These are phyloP conservation scores for Flaveria sonorensis DNA, from an alignment of 129 eudicot species.

Conservation along the genomic window DNA sequence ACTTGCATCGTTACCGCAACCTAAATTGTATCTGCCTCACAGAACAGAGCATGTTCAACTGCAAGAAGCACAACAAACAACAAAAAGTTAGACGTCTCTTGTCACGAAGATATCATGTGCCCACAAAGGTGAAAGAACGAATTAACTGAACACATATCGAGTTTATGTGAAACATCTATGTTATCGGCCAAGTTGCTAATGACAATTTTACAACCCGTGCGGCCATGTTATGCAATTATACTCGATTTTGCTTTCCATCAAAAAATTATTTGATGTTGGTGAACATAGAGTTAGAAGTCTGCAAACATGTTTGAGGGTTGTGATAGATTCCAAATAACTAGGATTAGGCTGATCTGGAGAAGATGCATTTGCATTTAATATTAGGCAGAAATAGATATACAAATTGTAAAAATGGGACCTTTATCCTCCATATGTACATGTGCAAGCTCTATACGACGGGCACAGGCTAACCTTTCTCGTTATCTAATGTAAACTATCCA, in stretches of 20 bases:
- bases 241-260: neutral
- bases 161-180: neutral
- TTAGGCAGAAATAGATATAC: neutral
- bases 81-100: neutral
- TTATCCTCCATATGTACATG: neutral
- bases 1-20: constrained; percentile 23
- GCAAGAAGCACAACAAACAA: constrained; percentile 9
- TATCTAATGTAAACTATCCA: constrained; percentile 1
- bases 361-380: neutral
- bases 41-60: constrained; percentile 25
- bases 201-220: neutral
- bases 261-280: neutral
- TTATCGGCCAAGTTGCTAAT: neutral
- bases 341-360: neutral
- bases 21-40: neutral
- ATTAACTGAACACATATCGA: neutral
- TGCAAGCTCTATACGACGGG: neutral
- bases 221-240: constrained; percentile 6
- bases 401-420: neutral
- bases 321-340: neutral
- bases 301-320: neutral
- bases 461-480: neutral
- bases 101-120: neutral
- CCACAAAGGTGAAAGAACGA: neutral
- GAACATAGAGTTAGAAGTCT: neutral